phyloP scores from a whole-genome alignment of 192 early-diverging fungal genomes.

The Umbelopsis sp. region DNA sequence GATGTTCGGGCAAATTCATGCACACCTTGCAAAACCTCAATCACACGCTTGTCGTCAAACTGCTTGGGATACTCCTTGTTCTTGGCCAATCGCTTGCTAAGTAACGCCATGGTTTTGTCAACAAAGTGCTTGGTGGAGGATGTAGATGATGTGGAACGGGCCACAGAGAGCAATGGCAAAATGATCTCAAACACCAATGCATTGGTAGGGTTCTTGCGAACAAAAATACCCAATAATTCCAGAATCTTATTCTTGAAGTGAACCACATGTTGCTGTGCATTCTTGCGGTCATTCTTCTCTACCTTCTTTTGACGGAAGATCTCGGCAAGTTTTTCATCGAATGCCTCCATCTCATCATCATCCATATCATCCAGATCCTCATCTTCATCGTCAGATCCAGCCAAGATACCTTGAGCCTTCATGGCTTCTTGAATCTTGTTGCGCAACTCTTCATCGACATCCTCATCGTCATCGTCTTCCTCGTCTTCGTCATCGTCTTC shows the following conservation, averaged over 20 bases:
- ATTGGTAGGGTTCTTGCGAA: constrained; percentile 65
- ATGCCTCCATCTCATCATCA: constrained; percentile 57
- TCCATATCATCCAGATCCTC: constrained; percentile 39
- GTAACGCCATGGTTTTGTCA: constrained; percentile 65
- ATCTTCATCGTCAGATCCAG: constrained; percentile 55
- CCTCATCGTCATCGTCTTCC: constrained; percentile 42
- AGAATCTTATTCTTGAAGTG: constrained; percentile 92
- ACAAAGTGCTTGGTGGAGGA: constrained; percentile 66
- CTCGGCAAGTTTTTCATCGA: constrained; percentile 92
- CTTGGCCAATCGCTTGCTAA: constrained; percentile 66
- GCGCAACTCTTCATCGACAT: constrained; percentile 76
- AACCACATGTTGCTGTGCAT: constrained; percentile 75
- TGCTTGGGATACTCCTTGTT: constrained; percentile 63
- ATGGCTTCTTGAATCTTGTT: constrained; percentile 73
- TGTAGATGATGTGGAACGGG: constrained; percentile 53
- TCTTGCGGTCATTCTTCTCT: constrained; percentile 77
- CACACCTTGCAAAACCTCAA: constrained; percentile 62
- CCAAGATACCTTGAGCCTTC: constrained; percentile 56
- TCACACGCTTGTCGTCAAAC: constrained; percentile 54
- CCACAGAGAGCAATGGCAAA: constrained; percentile 67
- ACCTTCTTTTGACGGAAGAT: constrained; percentile 88
- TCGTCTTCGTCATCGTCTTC: constrained; percentile 36
- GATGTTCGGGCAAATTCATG: constrained; percentile 79
- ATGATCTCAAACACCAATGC: constrained; percentile 75
- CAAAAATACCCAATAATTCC: constrained; percentile 80